These are phyloP conservation scores for Pyrenopolyporus hunteri DNA, from an alignment of 495 filamentous ascomycete species.

Conservation along the genomic window DNA sequence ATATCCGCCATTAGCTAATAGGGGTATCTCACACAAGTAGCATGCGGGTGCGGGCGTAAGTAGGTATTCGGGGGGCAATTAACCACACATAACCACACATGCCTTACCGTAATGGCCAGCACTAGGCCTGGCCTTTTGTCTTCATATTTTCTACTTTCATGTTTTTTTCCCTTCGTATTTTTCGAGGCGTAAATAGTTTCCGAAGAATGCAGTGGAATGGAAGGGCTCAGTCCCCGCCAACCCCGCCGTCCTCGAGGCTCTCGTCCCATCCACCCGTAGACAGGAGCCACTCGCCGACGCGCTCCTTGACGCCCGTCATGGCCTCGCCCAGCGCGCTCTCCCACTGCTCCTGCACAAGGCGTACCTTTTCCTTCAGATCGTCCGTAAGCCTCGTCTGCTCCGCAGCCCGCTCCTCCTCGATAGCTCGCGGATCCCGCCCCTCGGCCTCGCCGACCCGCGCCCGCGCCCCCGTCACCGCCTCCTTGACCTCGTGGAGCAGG, in stretches of 20 bases:
- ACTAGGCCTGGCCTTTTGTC: too few relatives aligned
- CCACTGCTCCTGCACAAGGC: constrained; percentile 89
- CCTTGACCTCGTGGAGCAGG: constrained; percentile 89
- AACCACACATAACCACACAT: not conserved
- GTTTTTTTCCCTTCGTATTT: not conserved
- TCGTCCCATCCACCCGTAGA: constrained; percentile 79
- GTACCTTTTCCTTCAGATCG: constrained; percentile 92
- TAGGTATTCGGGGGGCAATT: too few relatives aligned
- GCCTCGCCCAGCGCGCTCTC: constrained; percentile 57
- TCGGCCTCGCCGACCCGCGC: constrained; percentile 61
- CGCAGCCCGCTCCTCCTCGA: constrained; percentile 64
- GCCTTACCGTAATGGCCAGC: too few relatives aligned
- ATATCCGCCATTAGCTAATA: constrained; percentile 10
- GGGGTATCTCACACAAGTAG: constrained; percentile 31
- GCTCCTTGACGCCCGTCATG: constrained; percentile 56
- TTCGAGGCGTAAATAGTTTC: too few relatives aligned
- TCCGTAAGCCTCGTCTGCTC: constrained; percentile 75
- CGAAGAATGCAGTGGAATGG: not conserved
- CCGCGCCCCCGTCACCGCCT: constrained; percentile 70
- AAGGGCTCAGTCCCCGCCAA: constrained; percentile 45
- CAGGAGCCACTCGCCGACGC: constrained; percentile 69
- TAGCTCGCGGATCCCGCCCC: constrained; percentile 61
- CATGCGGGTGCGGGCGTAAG: not conserved
- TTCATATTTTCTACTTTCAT: not conserved
- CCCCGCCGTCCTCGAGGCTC: constrained; percentile 57